Percentiles rank a stretch among this genome's conserved stretches.
phyloP scores from a whole-genome alignment of 2,329 filamentous ascomycete genomes.

The Dactylellina parvicollis region DNA sequence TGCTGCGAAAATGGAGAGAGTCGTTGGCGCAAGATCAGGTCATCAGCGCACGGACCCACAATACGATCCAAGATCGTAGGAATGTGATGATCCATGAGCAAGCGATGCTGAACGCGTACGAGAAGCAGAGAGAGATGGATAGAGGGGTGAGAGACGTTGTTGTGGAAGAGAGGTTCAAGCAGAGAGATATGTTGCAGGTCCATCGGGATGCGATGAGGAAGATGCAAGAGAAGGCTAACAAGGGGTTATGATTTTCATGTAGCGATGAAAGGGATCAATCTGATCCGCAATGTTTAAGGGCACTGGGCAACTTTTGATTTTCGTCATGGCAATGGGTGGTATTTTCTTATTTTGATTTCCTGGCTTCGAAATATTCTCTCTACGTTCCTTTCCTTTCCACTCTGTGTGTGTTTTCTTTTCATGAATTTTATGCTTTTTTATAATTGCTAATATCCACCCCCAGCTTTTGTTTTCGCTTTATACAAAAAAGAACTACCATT shows the following conservation, averaged over 20 bases:
- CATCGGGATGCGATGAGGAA: conserved; percentile 82
- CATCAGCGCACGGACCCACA: conserved; percentile 61
- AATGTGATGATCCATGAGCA: conserved; percentile 71
- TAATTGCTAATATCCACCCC: conserved; percentile 5
- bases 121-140: conserved; percentile 69
- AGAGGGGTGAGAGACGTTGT: conserved; percentile 71
- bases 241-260: conserved; percentile 20
- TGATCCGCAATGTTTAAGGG: conserved; percentile 3
- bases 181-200: conserved; percentile 76
- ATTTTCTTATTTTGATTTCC: conserved; percentile 12
- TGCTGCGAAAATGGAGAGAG: conserved; percentile 74
- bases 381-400: not conserved
- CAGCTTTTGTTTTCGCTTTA: not conserved
- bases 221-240: conserved; percentile 74
- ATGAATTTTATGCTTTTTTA: conserved; percentile 36
- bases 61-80: conserved; percentile 68
- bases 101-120: conserved; percentile 67
- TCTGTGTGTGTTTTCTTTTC: conserved; percentile 1
- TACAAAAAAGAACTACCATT: conserved; percentile 27
- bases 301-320: not conserved
- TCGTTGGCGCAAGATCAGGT: conserved; percentile 73
- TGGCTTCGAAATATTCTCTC: not conserved
- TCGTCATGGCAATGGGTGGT: conserved; percentile 7
- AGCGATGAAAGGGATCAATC: not conserved
- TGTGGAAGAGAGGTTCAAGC: conserved; percentile 80